phyloP scores from a whole-genome alignment of 1,284 basidiomycete species.

The Trichosporon ovoides region DNA sequence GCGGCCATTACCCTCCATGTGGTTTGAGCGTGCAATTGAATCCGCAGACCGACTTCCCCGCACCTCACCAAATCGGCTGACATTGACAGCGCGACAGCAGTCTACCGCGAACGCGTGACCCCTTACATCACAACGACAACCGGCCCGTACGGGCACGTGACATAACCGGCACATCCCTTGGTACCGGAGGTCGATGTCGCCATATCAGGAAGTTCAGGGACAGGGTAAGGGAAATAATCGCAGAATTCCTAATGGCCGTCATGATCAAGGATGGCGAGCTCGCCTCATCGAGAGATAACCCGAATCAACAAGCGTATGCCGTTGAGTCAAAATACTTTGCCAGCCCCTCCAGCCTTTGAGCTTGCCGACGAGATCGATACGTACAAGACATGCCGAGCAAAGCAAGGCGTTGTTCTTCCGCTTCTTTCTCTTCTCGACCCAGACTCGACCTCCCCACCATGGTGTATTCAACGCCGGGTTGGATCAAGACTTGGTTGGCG shows the following conservation, averaged over 20 bases:
- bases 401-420: neutral
- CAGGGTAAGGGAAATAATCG: neutral
- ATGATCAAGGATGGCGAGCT: neutral
- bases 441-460: constrained; percentile 6
- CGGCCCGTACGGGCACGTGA: too few relatives aligned
- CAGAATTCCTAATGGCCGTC: constrained; percentile 6
- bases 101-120: too few relatives aligned
- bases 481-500: constrained; percentile 67
- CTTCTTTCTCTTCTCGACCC: neutral
- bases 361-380: neutral
- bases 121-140: too few relatives aligned
- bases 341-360: neutral
- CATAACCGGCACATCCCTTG: too few relatives aligned
- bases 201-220: neutral
- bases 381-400: neutral
- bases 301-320: neutral
- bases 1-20: too few relatives aligned
- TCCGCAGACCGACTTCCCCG: too few relatives aligned
- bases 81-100: too few relatives aligned
- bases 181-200: neutral
- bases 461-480: constrained; percentile 46
- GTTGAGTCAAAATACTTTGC: constrained; percentile 1
- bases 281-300: neutral
- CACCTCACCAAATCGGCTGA: too few relatives aligned
- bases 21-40: too few relatives aligned